Percentiles rank a stretch among this genome's conserved stretches.
Evolutionary conservation across 768 basidiomycete genomes (phyloP).

Genomic region (Boletus rex-veris): DNA sequence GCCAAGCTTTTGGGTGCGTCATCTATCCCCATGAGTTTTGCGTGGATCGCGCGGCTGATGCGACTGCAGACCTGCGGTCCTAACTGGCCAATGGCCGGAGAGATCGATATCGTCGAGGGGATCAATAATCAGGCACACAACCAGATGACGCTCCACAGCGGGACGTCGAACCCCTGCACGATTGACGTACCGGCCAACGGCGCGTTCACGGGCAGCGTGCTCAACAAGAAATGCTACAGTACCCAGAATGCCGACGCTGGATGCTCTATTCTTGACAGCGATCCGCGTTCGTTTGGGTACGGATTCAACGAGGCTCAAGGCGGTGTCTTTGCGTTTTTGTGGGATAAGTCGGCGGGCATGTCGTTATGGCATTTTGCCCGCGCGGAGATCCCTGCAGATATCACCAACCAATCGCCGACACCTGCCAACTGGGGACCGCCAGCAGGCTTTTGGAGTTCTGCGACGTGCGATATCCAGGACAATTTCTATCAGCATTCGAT

Average conservation of each 20-base stretch:
- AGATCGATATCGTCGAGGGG: conserved; percentile 76
- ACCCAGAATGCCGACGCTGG: conserved; percentile 41
- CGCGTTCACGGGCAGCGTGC: conserved; percentile 21
- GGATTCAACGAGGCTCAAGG: conserved; percentile 36
- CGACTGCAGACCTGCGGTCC: conserved; percentile 41
- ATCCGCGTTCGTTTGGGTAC: conserved; percentile 38
- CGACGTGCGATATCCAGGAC: conserved; percentile 42
- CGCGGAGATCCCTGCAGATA: conserved; percentile 47
- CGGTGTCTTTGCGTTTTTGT: conserved; percentile 58
- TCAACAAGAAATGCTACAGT: conserved; percentile 38
- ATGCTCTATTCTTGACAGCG: conserved; percentile 44
- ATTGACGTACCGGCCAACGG: conserved; percentile 15
- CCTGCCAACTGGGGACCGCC: conserved; percentile 51
- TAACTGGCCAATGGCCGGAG: conserved; percentile 52
- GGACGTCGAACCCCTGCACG: conserved; percentile 34
- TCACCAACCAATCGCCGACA: conserved; percentile 39
- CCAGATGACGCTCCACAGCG: conserved; percentile 64
- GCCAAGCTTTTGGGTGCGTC: conserved; percentile 54
- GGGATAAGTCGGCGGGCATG: conserved; percentile 46
- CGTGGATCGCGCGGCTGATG: neutral
- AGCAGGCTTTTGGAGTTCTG: conserved; percentile 48
- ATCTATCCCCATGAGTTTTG: neutral
- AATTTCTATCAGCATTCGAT: conserved; percentile 52
- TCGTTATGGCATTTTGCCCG: conserved; percentile 55
- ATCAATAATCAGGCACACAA: conserved; percentile 57